phyloP scores from a whole-genome alignment of 441 rosid species.

The Manihot esculenta region DNA sequence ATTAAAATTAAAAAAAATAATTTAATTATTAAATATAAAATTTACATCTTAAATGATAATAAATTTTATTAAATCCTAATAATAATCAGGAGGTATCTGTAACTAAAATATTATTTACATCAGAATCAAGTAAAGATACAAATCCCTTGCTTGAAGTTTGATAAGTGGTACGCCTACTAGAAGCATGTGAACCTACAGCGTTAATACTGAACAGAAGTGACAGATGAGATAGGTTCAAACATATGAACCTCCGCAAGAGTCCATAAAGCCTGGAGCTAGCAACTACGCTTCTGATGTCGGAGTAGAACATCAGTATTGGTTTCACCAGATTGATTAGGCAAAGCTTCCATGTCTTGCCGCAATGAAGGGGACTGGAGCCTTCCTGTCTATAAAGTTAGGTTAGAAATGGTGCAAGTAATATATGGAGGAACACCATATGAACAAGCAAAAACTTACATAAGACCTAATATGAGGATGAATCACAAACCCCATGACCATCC shows the following conservation, averaged over 20 bases:
- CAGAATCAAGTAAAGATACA: slow-evolving; percentile 36
- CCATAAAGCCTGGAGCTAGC: slow-evolving; percentile 37
- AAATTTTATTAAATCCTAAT: too few relatives aligned
- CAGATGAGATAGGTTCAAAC: slow-evolving; percentile 50
- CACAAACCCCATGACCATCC: neutral
- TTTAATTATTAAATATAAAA: too few relatives aligned
- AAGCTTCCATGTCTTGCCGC: slow-evolving; percentile 63
- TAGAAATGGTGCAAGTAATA: slow-evolving; percentile 27
- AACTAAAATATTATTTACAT: slow-evolving; percentile 25
- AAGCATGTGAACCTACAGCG: slow-evolving; percentile 18
- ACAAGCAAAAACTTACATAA: slow-evolving; percentile 39
- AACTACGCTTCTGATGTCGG: slow-evolving; percentile 54
- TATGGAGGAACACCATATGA: neutral
- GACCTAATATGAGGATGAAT: slow-evolving; percentile 39
- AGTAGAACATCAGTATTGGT: slow-evolving; percentile 50
- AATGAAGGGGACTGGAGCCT: slow-evolving; percentile 31
- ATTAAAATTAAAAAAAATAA: too few relatives aligned
- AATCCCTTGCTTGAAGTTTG: slow-evolving; percentile 10
- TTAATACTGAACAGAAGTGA: slow-evolving; percentile 45
- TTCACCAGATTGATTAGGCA: slow-evolving; percentile 57
- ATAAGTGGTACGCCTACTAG: slow-evolving; percentile 20
- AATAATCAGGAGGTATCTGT: slow-evolving; percentile 23
- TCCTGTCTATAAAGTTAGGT: slow-evolving; percentile 64
- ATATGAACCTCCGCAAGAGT: slow-evolving; percentile 37
- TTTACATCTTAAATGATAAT: too few relatives aligned